A percentile compares a stretch with the other conserved stretches of the same genome.
phyloP scores from a whole-genome alignment of 495 filamentous ascomycete species.

The Tuber brumale region DNA sequence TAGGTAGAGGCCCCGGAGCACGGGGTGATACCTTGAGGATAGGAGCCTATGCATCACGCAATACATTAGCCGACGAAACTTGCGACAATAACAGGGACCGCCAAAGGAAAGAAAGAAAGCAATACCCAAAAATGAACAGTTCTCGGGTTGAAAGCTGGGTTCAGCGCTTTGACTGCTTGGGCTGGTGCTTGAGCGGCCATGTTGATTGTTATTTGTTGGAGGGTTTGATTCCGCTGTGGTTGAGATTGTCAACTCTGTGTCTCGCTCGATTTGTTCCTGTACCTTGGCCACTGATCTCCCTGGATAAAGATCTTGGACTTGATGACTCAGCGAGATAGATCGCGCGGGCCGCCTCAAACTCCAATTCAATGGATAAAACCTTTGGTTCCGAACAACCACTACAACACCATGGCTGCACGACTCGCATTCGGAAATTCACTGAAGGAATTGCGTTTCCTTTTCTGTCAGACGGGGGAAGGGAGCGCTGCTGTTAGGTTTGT shows the following conservation, averaged over 20 bases:
- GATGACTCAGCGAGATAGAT: neutral
- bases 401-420: slow-evolving; percentile 70
- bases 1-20: neutral
- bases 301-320: neutral
- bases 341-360: neutral
- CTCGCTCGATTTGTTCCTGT: neutral
- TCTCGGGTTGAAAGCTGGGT: slow-evolving; percentile 51
- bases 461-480: slow-evolving; percentile 87
- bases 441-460: slow-evolving; percentile 93
- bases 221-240: neutral
- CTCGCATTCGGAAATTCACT: slow-evolving; percentile 80
- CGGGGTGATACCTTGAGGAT: slow-evolving; percentile 74
- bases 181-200: slow-evolving; percentile 39
- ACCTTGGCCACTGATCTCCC: neutral
- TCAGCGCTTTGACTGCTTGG: slow-evolving; percentile 38
- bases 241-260: neutral
- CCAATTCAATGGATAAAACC: neutral
- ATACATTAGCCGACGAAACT: slow-evolving; percentile 11
- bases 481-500: slow-evolving; percentile 76
- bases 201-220: neutral
- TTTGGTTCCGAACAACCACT: slow-evolving; percentile 13
- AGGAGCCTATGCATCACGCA: slow-evolving; percentile 54
- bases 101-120: slow-evolving; percentile 13
- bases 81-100: slow-evolving; percentile 1
- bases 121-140: slow-evolving; percentile 97